Evolutionary conservation across 2,329 filamentous ascomycete species (phyloP).

Genomic region (Botrytis sinoallii): DNA sequence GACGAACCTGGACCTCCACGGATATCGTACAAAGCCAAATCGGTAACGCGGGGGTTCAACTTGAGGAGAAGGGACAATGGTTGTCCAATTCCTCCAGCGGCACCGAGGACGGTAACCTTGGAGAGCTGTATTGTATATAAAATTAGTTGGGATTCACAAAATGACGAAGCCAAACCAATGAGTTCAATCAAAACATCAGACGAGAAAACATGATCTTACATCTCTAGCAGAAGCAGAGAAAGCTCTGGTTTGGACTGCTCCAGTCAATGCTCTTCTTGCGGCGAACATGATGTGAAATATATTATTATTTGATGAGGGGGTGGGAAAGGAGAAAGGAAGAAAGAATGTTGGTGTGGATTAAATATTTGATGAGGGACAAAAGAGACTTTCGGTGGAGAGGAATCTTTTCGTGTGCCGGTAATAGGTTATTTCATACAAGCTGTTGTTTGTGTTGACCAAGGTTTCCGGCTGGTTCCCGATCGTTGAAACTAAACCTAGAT

Average conservation of each 20-base stretch:
- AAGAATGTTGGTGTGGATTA: conserved; percentile 21
- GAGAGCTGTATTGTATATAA: conserved; percentile 62
- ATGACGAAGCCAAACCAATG: conserved; percentile 19
- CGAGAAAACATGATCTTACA: conserved; percentile 48
- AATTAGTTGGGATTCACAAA: conserved; percentile 25
- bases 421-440: background rate
- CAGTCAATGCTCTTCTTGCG: conserved; percentile 55
- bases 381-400: conserved; percentile 15
- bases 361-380: conserved; percentile 16
- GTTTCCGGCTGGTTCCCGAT: conserved; percentile 8
- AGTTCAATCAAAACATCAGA: conserved; percentile 15
- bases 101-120: conserved; percentile 97
- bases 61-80: conserved; percentile 96
- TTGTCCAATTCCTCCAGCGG: conserved; percentile 95
- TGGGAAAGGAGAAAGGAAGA: conserved; percentile 8
- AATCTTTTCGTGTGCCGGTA: background rate
- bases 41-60: conserved; percentile 79
- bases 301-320: conserved; percentile 18
- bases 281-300: conserved; percentile 62
- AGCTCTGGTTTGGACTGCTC: conserved; percentile 67
- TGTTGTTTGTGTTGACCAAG: conserved; percentile 7
- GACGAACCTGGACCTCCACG: conserved; percentile 21
- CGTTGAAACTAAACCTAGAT: background rate
- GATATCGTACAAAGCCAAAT: conserved; percentile 98
- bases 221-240: conserved; percentile 78